Percentiles rank a stretch among this genome's conserved stretches.
phyloP scores from a whole-genome alignment of 2,329 filamentous ascomycete species.

The Aspergillus piperis region DNA sequence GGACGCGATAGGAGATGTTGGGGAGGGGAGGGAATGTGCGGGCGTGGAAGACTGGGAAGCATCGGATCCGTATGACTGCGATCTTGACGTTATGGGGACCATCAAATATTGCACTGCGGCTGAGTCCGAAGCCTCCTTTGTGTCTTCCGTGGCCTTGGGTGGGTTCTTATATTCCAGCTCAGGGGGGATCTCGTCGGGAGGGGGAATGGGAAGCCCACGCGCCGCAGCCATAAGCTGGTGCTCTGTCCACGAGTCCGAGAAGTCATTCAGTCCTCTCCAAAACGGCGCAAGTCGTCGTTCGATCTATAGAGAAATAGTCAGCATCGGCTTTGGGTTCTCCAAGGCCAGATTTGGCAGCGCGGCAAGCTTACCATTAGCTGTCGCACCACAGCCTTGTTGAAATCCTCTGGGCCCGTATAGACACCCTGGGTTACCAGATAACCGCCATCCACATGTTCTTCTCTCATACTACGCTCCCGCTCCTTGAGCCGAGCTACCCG shows the following conservation, averaged over 20 bases:
- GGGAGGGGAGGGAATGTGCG: conserved; percentile 62
- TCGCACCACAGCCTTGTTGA: conserved; percentile 82
- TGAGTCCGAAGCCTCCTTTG: conserved; percentile 52
- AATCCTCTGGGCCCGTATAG: conserved; percentile 91
- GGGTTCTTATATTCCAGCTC: conserved; percentile 61
- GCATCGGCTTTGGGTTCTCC: conserved; percentile 7
- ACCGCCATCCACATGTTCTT: conserved; percentile 92
- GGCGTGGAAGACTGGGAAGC: conserved; percentile 64
- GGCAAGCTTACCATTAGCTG: conserved; percentile 76
- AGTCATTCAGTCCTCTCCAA: conserved; percentile 90
- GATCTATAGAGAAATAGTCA: conserved; percentile 62
- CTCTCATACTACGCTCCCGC: conserved; percentile 82
- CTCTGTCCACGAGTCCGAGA: conserved; percentile 86
- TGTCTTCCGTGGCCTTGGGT: conserved; percentile 46
- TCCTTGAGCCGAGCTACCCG: conserved; percentile 74
- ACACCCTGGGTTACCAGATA: conserved; percentile 92
- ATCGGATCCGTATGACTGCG: conserved; percentile 78
- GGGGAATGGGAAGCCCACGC: conserved; percentile 78
- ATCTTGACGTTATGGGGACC: conserved; percentile 75
- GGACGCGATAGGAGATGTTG: conserved; percentile 57
- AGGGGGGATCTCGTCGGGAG: conserved; percentile 77
- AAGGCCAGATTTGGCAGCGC: not conserved
- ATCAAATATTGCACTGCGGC: conserved; percentile 70
- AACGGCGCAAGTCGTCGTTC: conserved; percentile 91
- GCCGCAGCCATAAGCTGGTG: conserved; percentile 92